phyloP scores from a whole-genome alignment of 108 stramenopile genomes.

The Fragilariopsis cylindrus region DNA sequence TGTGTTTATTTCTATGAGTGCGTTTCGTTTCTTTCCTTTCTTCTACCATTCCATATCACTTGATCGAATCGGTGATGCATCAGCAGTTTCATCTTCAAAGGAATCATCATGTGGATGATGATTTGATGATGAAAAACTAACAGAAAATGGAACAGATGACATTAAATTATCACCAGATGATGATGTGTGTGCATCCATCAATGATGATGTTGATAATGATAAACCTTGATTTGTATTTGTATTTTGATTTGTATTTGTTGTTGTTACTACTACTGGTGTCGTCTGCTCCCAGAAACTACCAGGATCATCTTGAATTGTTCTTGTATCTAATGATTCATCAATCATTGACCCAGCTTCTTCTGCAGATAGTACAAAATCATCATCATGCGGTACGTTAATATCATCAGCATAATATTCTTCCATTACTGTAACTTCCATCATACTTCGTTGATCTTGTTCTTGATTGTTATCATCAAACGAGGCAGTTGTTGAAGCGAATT shows the following conservation, averaged over 20 bases:
- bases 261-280: slow-evolving; percentile 1
- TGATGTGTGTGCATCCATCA: not conserved
- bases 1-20: no score
- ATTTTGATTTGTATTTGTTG: not conserved
- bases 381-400: slow-evolving; percentile 6
- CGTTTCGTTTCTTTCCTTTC: no score
- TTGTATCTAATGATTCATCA: slow-evolving; percentile 15
- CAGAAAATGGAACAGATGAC: not conserved
- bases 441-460: slow-evolving; percentile 11
- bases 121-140: not conserved
- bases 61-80: slow-evolving; percentile 14
- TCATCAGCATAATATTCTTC: not conserved
- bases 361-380: slow-evolving; percentile 29
- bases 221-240: no score
- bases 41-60: slow-evolving; percentile 5
- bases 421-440: slow-evolving; percentile 23
- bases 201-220: not conserved
- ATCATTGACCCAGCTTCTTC: slow-evolving; percentile 23
- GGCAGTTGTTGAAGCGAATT: slow-evolving; percentile 2
- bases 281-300: slow-evolving; percentile 23
- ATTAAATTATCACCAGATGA: not conserved
- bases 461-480: no score
- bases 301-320: slow-evolving; percentile 27
- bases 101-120: not conserved
- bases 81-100: not conserved